A percentile compares a stretch with the other conserved stretches of the same genome.
phyloP scores from a whole-genome alignment of 148 eudicot genomes.

The Arctostaphylos glauca region DNA sequence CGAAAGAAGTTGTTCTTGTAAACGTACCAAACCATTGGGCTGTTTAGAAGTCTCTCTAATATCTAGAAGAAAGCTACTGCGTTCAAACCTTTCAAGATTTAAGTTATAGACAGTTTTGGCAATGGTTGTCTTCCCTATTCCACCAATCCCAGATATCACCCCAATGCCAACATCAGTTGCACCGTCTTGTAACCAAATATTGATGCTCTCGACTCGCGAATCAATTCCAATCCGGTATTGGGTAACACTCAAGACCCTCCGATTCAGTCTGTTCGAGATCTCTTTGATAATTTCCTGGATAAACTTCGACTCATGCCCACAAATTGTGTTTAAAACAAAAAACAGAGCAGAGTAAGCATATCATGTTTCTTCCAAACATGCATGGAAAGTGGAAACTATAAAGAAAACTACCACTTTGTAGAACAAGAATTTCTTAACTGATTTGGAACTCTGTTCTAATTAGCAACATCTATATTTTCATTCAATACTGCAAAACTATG shows the following conservation, averaged over 20 bases:
- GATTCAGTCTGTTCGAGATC: not conserved
- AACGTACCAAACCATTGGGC: not conserved
- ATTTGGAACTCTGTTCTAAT: not conserved
- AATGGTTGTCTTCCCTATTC: conserved; percentile 18
- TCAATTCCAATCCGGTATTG: conserved; percentile 2
- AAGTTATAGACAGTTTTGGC: conserved; percentile 4
- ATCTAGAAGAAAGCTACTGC: conserved; percentile 6
- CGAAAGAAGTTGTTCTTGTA: conserved; percentile 15
- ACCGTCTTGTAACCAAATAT: conserved; percentile 15
- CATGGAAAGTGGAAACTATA: not conserved
- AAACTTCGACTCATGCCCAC: conserved; percentile 15
- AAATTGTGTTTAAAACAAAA: not conserved
- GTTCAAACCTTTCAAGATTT: conserved; percentile 1
- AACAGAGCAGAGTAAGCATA: not conserved
- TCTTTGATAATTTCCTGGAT: conserved; percentile 6
- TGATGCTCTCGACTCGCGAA: not conserved
- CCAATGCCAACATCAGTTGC: conserved; percentile 10
- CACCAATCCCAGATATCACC: conserved; percentile 14
- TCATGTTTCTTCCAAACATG: not conserved
- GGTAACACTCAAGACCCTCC: not conserved
- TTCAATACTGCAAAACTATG: not conserved
- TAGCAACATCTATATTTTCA: not conserved
- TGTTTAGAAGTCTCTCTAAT: conserved; percentile 3
- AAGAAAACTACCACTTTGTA: not conserved
- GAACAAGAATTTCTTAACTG: not conserved